Base-by-base conservation (phyloP, 176 grass and related monocot species). In the Rhynchospora breviuscula region DNA sequence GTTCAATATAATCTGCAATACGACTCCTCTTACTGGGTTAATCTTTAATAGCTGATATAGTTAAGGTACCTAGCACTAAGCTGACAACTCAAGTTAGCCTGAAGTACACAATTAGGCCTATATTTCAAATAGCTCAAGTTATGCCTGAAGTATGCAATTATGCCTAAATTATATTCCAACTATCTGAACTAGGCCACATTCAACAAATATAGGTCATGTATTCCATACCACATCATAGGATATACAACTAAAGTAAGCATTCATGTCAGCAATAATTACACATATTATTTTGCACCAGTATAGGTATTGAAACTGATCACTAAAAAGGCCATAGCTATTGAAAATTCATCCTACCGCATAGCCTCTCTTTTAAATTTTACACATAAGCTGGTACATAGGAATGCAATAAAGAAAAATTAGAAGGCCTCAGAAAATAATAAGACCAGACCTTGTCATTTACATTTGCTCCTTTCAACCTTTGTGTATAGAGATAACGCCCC, bases 1-100 rank as follows among this genome's bases (percentile, higher is more conserved):
- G 89, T 93, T 98, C 63, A 98, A 85, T 87, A 98, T 89, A 64
- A 98, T 98, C 95, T 98, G 91, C 67, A 66, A 51, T 76, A 62
- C 2, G 26, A 88, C 14, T 56, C 86, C 45, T 67, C 61, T 75
- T 44, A 62, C n/a, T 6, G 47, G 67, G 64, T 82, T 46, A 64
- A 59, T 56, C 53, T 83, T 29, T 72, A 54, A 79, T 10, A 56
- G 82, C 51, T 70, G 69, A 35, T 29, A 25, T 18, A 22, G 7
- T 83, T 85, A 60, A 26, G n/a, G 44, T 13, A 61, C 56, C 56
- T 21, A n/a, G 21, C 46, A 59, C 35, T 79, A 63, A 63, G 60
- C 29, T 81, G 57, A 3, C 48, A 68, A 12, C 57, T 62, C 12
- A 1, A 86, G 1, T 23, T 68, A 64, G 48, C 29, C 58, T 59